Conservation (phyloP, 1,139 yeast species). For the Yarrowia galli region DNA sequence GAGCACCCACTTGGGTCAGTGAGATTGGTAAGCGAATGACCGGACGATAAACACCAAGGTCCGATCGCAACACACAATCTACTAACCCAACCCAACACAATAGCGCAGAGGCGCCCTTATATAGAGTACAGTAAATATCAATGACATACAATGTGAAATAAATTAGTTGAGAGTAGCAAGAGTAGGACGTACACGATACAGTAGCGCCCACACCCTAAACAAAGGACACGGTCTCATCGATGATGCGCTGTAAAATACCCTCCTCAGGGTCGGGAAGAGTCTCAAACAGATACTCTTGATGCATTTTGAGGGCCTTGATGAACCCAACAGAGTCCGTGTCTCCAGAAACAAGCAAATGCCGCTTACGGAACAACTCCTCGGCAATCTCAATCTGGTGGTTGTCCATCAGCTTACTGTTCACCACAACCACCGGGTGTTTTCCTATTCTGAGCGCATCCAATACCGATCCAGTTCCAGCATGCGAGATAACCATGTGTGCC, state of each 20-base stretch:
- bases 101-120: too few species aligned
- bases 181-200: neutral
- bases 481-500: constrained; percentile 73
- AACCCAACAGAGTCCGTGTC: constrained; percentile 16
- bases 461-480: constrained; percentile 93
- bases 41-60: neutral
- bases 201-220: neutral
- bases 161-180: neutral
- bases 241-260: constrained; percentile 12
- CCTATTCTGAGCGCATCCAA: constrained; percentile 69
- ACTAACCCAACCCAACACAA: neutral
- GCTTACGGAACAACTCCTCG: constrained; percentile 56
- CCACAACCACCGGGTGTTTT: constrained; percentile 71
- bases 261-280: constrained; percentile 11
- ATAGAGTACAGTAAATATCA: constrained; percentile 10
- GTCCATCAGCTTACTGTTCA: constrained; percentile 75
- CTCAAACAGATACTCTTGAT: constrained; percentile 12
- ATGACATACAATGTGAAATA: neutral
- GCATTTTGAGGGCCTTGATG: constrained; percentile 17
- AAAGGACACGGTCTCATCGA: constrained; percentile 17
- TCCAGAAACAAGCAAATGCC: constrained; percentile 49
- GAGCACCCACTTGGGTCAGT: constrained; percentile 70
- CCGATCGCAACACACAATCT: neutral
- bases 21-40: constrained; percentile 57
- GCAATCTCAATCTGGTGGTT: constrained; percentile 90